Conservation (phyloP, 495 filamentous ascomycete species). For the Pseudevernia furfuracea region DNA sequence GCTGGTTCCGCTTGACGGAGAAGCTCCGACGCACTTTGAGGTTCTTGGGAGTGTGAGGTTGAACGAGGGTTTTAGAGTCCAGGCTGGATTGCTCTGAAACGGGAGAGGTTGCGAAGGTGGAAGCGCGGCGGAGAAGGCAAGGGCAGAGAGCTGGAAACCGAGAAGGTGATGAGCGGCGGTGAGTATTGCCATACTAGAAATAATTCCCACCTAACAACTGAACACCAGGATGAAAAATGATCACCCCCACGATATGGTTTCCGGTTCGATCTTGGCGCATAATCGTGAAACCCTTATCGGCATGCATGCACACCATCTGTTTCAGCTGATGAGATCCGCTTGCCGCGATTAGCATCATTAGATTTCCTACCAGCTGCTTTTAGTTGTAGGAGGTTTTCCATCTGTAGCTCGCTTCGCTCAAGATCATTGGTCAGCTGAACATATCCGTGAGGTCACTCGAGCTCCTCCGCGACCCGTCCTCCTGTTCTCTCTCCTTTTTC, state of each 20-base stretch:
- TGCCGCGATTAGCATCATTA: neutral
- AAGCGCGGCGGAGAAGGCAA: neutral
- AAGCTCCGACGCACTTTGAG: neutral
- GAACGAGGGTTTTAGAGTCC: neutral
- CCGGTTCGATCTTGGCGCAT: neutral
- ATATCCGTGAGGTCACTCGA: neutral
- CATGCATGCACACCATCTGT: neutral
- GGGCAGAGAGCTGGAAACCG: neutral
- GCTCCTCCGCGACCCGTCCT: neutral
- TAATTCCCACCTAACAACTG: neutral
- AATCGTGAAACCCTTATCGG: neutral
- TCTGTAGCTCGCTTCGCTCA: neutral
- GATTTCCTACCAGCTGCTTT: neutral
- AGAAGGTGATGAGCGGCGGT: neutral
- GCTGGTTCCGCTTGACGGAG: neutral
- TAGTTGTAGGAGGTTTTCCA: neutral
- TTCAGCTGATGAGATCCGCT: neutral
- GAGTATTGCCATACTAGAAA: neutral
- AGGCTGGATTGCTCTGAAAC: neutral
- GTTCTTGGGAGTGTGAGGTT: neutral
- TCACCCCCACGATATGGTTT: neutral
- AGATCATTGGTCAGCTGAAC: neutral
- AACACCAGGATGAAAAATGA: neutral
- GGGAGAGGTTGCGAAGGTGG: neutral
- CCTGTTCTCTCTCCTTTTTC: neutral